Evolutionary conservation across 768 basidiomycete genomes (phyloP), one percentile per base, ranked within the genome.

Genomic region (Imleria badia): DNA sequence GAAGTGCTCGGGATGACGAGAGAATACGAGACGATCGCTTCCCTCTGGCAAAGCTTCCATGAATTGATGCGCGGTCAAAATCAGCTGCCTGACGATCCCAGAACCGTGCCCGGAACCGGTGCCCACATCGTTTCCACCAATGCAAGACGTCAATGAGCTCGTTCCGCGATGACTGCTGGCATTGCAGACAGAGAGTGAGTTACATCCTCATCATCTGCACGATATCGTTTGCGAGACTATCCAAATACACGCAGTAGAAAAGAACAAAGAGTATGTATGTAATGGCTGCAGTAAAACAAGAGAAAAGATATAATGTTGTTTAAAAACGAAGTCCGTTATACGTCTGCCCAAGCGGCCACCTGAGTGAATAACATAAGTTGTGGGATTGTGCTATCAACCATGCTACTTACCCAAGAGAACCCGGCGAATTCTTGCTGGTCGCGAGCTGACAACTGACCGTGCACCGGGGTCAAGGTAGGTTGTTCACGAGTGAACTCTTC

Each of bases 401-500:
- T 15, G 9, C 14, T 14, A 54, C 69, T 54, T 52, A 91, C 91
- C 93, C 95, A 98, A 57, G 94, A 96, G 79, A 98, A 98, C 17
- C 94, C 94, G 61, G 91, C 87, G 76, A 99, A 99, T 72, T 98
- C 96, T 50, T 86, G 81, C 73, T 99, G 97, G 66, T 98, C 94
- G 45, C 86, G 86, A 26, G 88, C 66, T 19, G 92, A 92, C 56
- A 99, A 72, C 59, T 96, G 94, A 15, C 91, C 92, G 65, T 98
- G 95, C 36, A 99, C 97, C 15, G 97, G 97, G 3, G 97, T 99
- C 62, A 99, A 75, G 2, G 95, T 98, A 14, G 97, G 97, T 70
- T 97, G 91, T 69, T 99, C 97, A 51, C 82, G 81, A 35, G 97
- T 99, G 71, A 99, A 98, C 70, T 98, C 97, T 68, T 94, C 87